Evolutionary conservation across 2,329 filamentous ascomycete species (phyloP), one percentile per base, ranked within the genome.

Genomic region (Fusarium sp.): DNA sequence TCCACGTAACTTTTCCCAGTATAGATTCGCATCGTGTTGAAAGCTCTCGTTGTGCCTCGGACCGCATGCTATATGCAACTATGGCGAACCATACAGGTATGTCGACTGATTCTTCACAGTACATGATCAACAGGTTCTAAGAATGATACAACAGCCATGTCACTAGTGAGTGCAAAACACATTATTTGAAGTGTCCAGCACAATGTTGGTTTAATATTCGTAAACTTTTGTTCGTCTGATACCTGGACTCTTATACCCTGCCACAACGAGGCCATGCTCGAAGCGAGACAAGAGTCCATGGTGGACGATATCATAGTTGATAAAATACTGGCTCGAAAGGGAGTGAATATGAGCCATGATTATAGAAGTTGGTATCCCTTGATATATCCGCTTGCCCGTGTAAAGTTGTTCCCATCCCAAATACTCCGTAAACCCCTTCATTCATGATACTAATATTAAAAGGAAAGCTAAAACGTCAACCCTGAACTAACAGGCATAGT

Each of bases 361-460:
- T 51, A 67, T 43, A 55, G 32, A 68, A 68, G 24, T 56, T 63
- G 63, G 43, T 64, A 52, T 68, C 42, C 50, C 54, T 43, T 55
- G 44, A 63, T 63, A 40, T 15, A 56, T 42, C 59, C 63, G 50
- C 46, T 68, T 57, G 57, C 50, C 44, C 45, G 40, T 45, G 22
- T 30, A 29, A 46, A 59, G 44, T 40, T 49, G 18, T 56, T 51
- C 53, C 54, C 38, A 57, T 34, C 51, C 63, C 38, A 44, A 57
- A 57, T 59, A 71, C 68, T 71, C 63, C 63, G 51, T 62, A 34
- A 50, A 53, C 50, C 59, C 45, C 68, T 59, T 59, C 51, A 34
- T 42, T 63, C 32, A n/a, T 59, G 57, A 43, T 34, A 51, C 51
- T 30, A 24, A 42, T 45, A 57, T 65, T 46, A 69, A 57, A 40